Conservation (phyloP, 805 yeast species). For the Schwanniomyces occidentalis region DNA sequence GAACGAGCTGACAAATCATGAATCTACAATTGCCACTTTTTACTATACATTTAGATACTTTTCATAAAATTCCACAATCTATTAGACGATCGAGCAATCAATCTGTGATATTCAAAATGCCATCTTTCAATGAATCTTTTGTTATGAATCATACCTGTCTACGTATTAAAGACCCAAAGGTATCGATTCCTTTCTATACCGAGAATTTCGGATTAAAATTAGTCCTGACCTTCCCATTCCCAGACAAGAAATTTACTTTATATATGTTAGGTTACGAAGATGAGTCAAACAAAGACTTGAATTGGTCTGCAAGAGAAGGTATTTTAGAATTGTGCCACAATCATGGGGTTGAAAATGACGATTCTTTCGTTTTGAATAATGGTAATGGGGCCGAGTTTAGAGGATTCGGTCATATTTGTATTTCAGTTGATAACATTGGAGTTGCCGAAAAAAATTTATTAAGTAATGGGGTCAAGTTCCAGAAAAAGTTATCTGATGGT, state of each 20-base stretch:
- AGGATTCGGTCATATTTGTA: constrained; percentile 94
- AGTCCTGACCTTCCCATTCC: constrained; percentile 50
- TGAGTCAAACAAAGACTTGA: constrained; percentile 33
- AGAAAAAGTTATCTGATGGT: constrained; percentile 85
- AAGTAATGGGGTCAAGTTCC: constrained; percentile 65
- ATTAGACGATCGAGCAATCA: too few relatives aligned
- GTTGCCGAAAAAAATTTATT: constrained; percentile 60
- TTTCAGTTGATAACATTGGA: constrained; percentile 79
- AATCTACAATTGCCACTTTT: too few relatives aligned
- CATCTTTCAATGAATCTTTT: constrained; percentile 36
- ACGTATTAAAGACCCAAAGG: constrained; percentile 79
- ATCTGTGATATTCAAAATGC: too few relatives aligned
- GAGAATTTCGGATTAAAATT: constrained; percentile 73
- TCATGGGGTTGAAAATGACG: constrained; percentile 67
- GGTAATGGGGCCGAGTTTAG: constrained; percentile 85
- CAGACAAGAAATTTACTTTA: constrained; percentile 59
- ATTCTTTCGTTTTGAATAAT: constrained; percentile 58
- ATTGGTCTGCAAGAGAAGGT: constrained; percentile 56
- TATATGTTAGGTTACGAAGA: constrained; percentile 66
- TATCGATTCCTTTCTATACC: constrained; percentile 70
- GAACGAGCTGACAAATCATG: too few relatives aligned
- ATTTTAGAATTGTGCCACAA: constrained; percentile 82
- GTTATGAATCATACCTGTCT: constrained; percentile 70
- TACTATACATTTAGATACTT: too few relatives aligned
- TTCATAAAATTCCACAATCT: too few relatives aligned